Conservation (phyloP, 345 rosid species). For the Citrus sp. region DNA sequence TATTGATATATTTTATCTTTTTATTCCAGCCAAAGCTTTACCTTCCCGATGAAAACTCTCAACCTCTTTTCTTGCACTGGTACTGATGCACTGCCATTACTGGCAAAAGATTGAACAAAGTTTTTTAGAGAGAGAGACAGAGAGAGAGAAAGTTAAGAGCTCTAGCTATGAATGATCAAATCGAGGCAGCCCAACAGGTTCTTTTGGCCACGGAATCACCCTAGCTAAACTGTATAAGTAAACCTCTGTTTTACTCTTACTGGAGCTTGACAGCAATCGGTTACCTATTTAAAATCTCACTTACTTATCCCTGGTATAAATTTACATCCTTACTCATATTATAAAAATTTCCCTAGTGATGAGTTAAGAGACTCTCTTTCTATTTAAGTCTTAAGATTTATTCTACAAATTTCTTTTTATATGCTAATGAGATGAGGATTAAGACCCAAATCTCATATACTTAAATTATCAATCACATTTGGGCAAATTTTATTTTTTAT, state of each 20-base stretch:
- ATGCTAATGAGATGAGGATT: too few relatives aligned
- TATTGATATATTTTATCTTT: neutral
- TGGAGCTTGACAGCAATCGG: slow-evolving; percentile 8
- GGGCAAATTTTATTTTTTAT: too few relatives aligned
- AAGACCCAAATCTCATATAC: too few relatives aligned
- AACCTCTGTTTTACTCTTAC: neutral
- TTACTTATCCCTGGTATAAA: neutral
- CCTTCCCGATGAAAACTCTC: slow-evolving; percentile 83
- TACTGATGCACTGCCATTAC: slow-evolving; percentile 64
- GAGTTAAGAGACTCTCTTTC: too few relatives aligned
- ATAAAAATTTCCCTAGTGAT: too few relatives aligned
- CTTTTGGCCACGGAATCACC: slow-evolving; percentile 25
- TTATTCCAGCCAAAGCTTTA: slow-evolving; percentile 34
- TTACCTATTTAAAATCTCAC: slow-evolving; percentile 20
- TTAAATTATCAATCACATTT: too few relatives aligned
- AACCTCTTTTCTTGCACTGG: slow-evolving; percentile 51
- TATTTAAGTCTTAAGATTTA: too few relatives aligned
- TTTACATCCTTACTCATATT: too few relatives aligned
- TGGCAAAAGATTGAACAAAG: slow-evolving; percentile 43
- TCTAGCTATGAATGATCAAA: slow-evolving; percentile 46
- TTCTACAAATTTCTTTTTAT: too few relatives aligned
- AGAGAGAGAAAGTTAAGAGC: slow-evolving; percentile 21
- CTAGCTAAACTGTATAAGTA: neutral
- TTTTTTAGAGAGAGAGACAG: slow-evolving; percentile 9
- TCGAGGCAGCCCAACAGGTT: slow-evolving; percentile 38